Evolutionary conservation across 1,284 basidiomycete genomes (phyloP), one percentile per base, ranked within the genome.

Genomic region (Sporisorium scitamineum): DNA sequence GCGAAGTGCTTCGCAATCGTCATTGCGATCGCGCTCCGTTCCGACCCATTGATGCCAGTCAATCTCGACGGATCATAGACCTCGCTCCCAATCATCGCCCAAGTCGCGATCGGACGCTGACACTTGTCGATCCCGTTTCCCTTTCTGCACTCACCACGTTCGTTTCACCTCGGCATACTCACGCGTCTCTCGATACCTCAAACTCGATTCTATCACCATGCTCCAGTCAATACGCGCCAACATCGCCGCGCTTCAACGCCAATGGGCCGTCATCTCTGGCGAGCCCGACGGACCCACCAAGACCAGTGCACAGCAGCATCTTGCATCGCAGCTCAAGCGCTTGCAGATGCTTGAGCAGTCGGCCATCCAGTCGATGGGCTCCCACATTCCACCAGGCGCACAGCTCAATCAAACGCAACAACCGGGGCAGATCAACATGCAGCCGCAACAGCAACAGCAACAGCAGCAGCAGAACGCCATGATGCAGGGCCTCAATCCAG

Each of bases 201-300:
- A 6, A 48, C 20, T 18, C 34, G 9, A 32, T 27, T 24, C 32
- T 27, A 41, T 41, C 47, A 48, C 26, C 53, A 62, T 68, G 55
- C 53, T 77, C 6, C 74, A 77, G 63, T 77, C 74, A 58, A 77
- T 77, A 66, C 70, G 74, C n/a, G 59, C 34, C 62, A 79, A 79
- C 54, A 81, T 83, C 27, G 54, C 57, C 13, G 68, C 74, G 34
- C 63, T 84, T 3, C 81, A 84, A 47, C 72, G 79, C 13, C 82
- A 84, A 52, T 84, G 81, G 81, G 67, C 75, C 11, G 65, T 76
- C 41, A 68, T 82, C n/a, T 71, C 64, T 8, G 57, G 66, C 7
- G 79, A 81, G 59, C 81, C 76, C 0, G 81, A 84, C 53, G 68
- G 78, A 1, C 78, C 75, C 0, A 76, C 70, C 34, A 84, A 83